Base-by-base conservation (phyloP, 2,329 filamentous ascomycete genomes). In the Ampelomyces quisqualis region DNA sequence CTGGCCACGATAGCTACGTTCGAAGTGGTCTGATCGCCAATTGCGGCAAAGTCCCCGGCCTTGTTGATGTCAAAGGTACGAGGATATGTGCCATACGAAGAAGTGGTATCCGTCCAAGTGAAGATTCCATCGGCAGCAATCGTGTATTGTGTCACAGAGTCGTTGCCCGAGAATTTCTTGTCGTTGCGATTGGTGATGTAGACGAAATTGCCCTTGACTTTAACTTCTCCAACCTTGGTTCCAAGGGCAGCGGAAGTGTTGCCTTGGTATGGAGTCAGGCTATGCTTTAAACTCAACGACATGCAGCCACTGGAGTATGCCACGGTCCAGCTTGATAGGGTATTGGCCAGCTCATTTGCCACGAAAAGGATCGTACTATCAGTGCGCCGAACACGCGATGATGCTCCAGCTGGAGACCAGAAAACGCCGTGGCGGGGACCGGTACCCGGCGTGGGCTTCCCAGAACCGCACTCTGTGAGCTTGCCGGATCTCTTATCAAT, bases 401-500 rank as follows among this genome's bases (percentile, higher is more conserved):
- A 44, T 4, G 42, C 42, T 5, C 32, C 40, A 3, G 51, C 18
- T 24, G 64, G 58, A 10, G 64, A 63, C 73, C 74, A 78, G 62
- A 76, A 81, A 4, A 69, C 64, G 9, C 70, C 75, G 56, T 81
- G 78, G 20, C 78, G 72, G 0, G 78, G 78, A 0, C 78, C 78
- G 26, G 75, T 73, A 6, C 77, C 77, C 0, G 72, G 55, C 2
- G 61, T 65, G 0, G 74, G 65, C 19, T 63, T 52, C n/a, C 68
- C 72, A 1, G 72, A 58, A 5, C 70, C 56, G 45, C 75, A 78
- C 9, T 72, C 66, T 1, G 71, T 73, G 13, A 80, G 69, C 27
- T 59, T 55, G 7, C 77, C 76, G 1, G 68, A 72, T 3, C 38
- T 43, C 15, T 69, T 50, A 49, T 77, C 67, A 52, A 80, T 75